Base-by-base conservation (phyloP, 2,329 filamentous ascomycete genomes). In the Dactylellina haptotyla region DNA sequence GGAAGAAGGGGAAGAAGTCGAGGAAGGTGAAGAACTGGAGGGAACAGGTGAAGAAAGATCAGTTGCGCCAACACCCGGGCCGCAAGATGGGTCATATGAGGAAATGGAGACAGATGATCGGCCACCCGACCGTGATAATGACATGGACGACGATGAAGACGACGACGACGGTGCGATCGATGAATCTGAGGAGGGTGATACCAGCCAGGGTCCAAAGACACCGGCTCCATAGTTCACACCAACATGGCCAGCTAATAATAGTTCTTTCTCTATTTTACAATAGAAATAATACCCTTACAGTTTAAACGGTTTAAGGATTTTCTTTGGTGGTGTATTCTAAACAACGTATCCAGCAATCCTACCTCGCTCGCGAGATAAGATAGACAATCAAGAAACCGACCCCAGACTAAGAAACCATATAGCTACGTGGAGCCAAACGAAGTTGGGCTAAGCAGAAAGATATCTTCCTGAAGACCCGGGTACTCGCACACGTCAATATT, bases 91-190 rank as follows among this genome's bases (percentile, higher is more conserved):
- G 4, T 57, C 67, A 2, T 72, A 59, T 32, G 67, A 65, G 26
- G 67, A 72, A 25, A 72, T 72, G 67, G 67, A 72, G 14, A 72
- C 67, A 10, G 67, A 72, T 43, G 59, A 72, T 23, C 67, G 67
- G 45, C 72, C 71, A 9, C 62, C 72, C 4, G 65, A 61, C 30
- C 20, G 20, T 12, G 71, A 69, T 28, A 72, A 76, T 26, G 75
- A 75, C 4, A 75, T 71, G 8, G 73, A 67, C 12, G 74, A 75
- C 12, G 61, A 65, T 56, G 59, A 75, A n/a, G n/a, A n/a, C 10
- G 75, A 72, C 6, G 76, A 77, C 18, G 76, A 77, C 30, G 76
- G 67, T 8, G 67, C 67, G 0, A 72, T 72, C n/a, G 59, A 72
- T 10, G 67, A 72, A 28, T 30, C 14, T 25, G 26, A n/a, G 3